phyloP scores from a whole-genome alignment of 2,329 filamentous ascomycete genomes.

The Mycosphaerella arachidis region DNA sequence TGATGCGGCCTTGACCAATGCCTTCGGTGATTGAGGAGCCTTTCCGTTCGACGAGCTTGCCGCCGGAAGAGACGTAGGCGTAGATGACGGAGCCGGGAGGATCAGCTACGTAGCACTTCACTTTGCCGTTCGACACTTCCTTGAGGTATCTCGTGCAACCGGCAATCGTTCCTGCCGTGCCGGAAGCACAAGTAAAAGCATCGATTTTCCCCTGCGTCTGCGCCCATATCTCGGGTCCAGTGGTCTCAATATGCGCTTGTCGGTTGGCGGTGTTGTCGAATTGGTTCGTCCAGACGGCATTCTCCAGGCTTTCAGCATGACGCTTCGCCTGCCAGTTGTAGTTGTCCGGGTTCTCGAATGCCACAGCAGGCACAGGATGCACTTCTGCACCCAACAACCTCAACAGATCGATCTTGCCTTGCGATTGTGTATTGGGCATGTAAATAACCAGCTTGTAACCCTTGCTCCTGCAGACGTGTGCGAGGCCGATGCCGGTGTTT shows the following conservation, averaged over 20 bases:
- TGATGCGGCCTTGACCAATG: slow-evolving; percentile 92
- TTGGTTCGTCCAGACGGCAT: slow-evolving; percentile 98
- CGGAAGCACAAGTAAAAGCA: slow-evolving; percentile 92
- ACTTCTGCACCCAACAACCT: slow-evolving; percentile 90
- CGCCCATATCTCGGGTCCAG: slow-evolving; percentile 93
- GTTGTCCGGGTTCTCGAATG: slow-evolving; percentile 91
- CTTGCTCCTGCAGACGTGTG: slow-evolving; percentile 87
- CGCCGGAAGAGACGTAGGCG: slow-evolving; percentile 82
- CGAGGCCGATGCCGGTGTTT: slow-evolving; percentile 96
- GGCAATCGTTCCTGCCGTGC: slow-evolving; percentile 86
- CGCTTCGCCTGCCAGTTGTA: slow-evolving; percentile 95
- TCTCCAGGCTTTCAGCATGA: slow-evolving; percentile 80
- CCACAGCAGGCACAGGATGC: slow-evolving; percentile 89
- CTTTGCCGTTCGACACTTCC: slow-evolving; percentile 68
- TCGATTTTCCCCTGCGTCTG: slow-evolving; percentile 84
- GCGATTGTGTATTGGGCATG: slow-evolving; percentile 98
- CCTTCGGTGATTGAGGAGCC: slow-evolving; percentile 95
- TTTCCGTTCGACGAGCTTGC: slow-evolving; percentile 72
- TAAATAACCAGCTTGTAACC: slow-evolving; percentile 97
- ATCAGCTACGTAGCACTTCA: slow-evolving; percentile 87
- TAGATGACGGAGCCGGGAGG: slow-evolving; percentile 91
- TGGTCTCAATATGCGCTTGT: slow-evolving; percentile 91
- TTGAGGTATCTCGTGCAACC: slow-evolving; percentile 87
- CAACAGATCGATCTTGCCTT: slow-evolving; percentile 93
- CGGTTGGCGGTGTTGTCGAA: slow-evolving; percentile 97